A percentile compares a stretch with the other conserved stretches of the same genome.
These are phyloP conservation scores for Phaeosphaeriaceae sp. DNA, from an alignment of 2,329 filamentous ascomycete genomes.

Conservation along the genomic window DNA sequence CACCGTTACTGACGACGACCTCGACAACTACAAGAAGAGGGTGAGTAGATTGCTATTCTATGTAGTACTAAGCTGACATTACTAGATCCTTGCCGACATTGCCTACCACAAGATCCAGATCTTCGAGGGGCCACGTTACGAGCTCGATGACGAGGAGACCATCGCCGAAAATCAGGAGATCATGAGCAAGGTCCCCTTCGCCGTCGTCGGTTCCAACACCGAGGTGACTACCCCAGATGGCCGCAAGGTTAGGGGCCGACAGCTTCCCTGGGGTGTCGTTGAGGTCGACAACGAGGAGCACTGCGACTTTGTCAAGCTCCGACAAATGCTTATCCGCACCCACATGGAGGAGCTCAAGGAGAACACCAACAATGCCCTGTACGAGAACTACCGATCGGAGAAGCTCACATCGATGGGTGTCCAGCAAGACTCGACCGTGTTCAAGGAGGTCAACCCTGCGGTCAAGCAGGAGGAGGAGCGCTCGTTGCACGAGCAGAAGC, in stretches of 20 bases:
- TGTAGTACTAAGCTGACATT: constrained; percentile 15
- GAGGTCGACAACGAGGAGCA: constrained; percentile 99
- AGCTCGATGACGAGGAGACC: constrained; percentile 98
- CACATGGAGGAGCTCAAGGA: constrained; percentile 99
- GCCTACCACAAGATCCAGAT: constrained; percentile 98
- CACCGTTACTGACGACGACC: constrained; percentile 96
- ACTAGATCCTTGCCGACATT: constrained; percentile 93
- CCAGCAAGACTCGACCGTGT: constrained; percentile 96
- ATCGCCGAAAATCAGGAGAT: constrained; percentile 99
- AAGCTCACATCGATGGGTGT: constrained; percentile 99
- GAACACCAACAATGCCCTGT: constrained; percentile 98
- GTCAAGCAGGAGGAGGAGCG: constrained; percentile 99
- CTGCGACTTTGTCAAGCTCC: constrained; percentile 99
- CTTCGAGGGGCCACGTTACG: constrained; percentile 97
- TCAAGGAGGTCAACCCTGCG: constrained; percentile 99
- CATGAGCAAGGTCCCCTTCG: constrained; percentile 99
- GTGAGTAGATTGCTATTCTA: constrained; percentile 64
- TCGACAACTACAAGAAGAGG: constrained; percentile 91
- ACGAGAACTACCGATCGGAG: constrained; percentile 99
- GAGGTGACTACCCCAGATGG: constrained; percentile 92
- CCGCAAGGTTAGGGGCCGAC: constrained; percentile 92
- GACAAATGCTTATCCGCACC: constrained; percentile 99
- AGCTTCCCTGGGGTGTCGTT: constrained; percentile 97
- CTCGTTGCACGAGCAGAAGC: constrained; percentile 97
- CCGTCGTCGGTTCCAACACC: constrained; percentile 94